Conservation (phyloP, 1,284 basidiomycete species). For the Fomitopsis palustris region DNA sequence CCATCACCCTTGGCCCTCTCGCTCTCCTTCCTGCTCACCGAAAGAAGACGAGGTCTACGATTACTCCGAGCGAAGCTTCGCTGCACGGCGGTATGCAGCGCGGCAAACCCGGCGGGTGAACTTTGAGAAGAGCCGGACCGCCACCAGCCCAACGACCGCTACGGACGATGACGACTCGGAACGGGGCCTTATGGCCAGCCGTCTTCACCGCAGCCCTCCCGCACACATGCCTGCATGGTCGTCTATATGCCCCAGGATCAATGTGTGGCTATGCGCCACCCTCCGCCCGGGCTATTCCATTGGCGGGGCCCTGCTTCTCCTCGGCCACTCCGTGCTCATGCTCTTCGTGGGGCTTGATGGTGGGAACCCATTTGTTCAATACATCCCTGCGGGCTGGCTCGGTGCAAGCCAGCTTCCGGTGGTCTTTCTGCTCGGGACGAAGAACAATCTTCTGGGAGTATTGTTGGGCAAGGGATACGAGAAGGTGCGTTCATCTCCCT, state of each 20-base stretch:
- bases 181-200: not conserved
- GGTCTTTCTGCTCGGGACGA: conserved; percentile 64
- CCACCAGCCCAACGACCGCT: not conserved
- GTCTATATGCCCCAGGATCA: conserved; percentile 27
- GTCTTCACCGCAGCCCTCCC: conserved; percentile 9
- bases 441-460: conserved; percentile 67
- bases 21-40: not conserved
- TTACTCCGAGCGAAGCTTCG: not conserved
- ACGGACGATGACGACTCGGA: not conserved
- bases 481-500: conserved; percentile 41
- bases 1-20: not conserved
- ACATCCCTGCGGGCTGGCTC: conserved; percentile 57
- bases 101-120: not conserved
- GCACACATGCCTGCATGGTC: conserved; percentile 31
- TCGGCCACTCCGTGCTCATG: conserved; percentile 44
- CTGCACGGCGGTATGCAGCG: not conserved
- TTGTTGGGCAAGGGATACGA: conserved; percentile 72
- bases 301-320: conserved; percentile 43
- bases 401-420: conserved; percentile 69
- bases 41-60: not conserved
- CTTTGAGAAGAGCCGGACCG: not conserved
- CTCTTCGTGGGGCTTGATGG: conserved; percentile 47
- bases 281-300: conserved; percentile 28
- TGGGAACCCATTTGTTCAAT: conserved; percentile 51
- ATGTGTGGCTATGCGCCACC: conserved; percentile 35